Evolutionary conservation across 345 rosid species (phyloP).

Genomic region (Cardamine chenopodiifolia): DNA sequence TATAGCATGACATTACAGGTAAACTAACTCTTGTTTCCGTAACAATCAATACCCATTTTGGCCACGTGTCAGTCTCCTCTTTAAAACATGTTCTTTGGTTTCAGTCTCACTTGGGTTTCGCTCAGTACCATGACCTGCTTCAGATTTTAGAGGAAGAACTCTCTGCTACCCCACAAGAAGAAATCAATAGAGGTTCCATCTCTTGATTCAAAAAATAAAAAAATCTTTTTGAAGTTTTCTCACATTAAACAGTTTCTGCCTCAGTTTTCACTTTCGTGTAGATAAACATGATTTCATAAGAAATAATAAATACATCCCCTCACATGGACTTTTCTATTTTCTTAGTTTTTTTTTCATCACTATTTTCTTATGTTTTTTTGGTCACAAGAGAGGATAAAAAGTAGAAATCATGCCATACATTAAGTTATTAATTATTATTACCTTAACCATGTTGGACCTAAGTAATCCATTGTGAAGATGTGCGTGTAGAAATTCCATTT

Average conservation of each 20-base stretch:
- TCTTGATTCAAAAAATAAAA: not conserved
- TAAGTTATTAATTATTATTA: not conserved
- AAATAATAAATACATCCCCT: conserved; percentile 19
- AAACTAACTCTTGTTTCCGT: conserved; percentile 18
- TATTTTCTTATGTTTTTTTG: too few relatives aligned
- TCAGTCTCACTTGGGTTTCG: conserved; percentile 67
- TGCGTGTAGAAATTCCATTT: not conserved
- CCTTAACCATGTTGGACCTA: not conserved
- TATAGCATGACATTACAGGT: conserved; percentile 82
- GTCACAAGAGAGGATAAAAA: not conserved
- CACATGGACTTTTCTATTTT: not conserved
- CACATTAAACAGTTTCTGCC: conserved; percentile 5
- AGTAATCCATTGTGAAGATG: not conserved
- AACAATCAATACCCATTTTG: too few relatives aligned
- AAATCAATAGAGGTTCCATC: conserved; percentile 35
- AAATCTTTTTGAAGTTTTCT: conserved; percentile 4
- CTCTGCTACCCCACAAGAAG: conserved; percentile 44
- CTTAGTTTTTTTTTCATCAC: too few relatives aligned
- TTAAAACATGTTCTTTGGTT: not conserved
- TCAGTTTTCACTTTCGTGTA: conserved; percentile 30
- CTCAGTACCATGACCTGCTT: conserved; percentile 77
- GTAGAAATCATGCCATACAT: not conserved
- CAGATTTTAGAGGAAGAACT: conserved; percentile 65
- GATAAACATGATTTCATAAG: conserved; percentile 21
- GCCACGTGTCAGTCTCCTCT: not conserved